A percentile compares a stretch with the other conserved stretches of the same genome.
phyloP scores from a whole-genome alignment of 495 filamentous ascomycete species.

The Tuber borchii region DNA sequence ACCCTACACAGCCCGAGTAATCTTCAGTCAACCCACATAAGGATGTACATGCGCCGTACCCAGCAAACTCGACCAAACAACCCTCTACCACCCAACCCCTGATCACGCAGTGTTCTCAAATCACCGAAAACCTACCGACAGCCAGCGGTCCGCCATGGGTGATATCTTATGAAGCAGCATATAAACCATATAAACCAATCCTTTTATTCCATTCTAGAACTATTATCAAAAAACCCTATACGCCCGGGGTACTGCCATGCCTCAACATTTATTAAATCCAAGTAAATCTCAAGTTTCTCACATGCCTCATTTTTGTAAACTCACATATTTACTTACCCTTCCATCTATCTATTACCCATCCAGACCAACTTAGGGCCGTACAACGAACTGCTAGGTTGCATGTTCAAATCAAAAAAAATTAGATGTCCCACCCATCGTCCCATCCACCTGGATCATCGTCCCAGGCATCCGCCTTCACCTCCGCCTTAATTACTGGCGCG shows the following conservation, averaged over 20 bases:
- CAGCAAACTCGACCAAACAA: not conserved
- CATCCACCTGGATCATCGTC: conserved; percentile 57
- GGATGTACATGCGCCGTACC: not conserved
- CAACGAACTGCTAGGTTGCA: not conserved
- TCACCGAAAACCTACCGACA: not conserved
- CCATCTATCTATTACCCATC: not conserved
- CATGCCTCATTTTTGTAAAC: not conserved
- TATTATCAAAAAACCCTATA: not conserved
- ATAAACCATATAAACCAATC: not conserved
- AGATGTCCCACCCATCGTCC: conserved; percentile 59
- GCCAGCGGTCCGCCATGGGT: not conserved
- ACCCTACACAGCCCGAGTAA: not conserved
- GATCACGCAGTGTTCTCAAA: not conserved
- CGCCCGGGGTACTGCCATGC: not conserved
- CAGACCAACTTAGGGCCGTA: not conserved
- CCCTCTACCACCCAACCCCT: not conserved
- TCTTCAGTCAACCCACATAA: not conserved
- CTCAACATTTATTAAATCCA: not conserved
- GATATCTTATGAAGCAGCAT: not conserved
- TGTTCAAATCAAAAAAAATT: not conserved
- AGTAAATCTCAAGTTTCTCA: not conserved
- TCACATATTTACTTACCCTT: not conserved
- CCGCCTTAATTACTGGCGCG: conserved; percentile 8
- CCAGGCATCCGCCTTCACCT: conserved; percentile 51
- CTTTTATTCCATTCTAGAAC: not conserved